Evolutionary conservation across 495 filamentous ascomycete species (phyloP).

Genomic region (Tuber magnatum): DNA sequence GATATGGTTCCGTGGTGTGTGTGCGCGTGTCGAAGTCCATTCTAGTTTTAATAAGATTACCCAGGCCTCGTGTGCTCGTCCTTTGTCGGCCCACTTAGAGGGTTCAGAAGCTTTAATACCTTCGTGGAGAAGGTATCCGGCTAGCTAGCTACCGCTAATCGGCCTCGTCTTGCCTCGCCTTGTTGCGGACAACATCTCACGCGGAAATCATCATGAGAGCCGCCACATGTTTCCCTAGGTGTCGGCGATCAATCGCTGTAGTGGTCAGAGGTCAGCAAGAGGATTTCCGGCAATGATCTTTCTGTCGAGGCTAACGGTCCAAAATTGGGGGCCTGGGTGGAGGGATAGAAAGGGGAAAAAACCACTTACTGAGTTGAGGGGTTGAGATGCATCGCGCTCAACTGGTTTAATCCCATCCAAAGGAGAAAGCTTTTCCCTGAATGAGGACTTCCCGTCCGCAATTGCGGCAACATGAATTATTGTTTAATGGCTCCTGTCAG

Average conservation of each 20-base stretch:
- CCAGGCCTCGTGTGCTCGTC: neutral
- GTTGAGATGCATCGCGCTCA: neutral
- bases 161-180: neutral
- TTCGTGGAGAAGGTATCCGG: neutral
- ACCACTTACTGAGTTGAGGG: neutral
- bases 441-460: neutral
- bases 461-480: conserved; percentile 1
- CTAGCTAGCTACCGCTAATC: neutral
- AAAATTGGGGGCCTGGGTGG: neutral
- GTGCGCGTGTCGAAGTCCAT: conserved; percentile 3
- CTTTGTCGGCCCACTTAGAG: neutral
- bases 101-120: neutral
- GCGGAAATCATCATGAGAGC: neutral
- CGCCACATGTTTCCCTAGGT: neutral
- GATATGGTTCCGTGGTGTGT: neutral
- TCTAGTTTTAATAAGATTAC: conserved; percentile 2
- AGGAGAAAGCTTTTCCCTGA: neutral
- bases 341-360: neutral
- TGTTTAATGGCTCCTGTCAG: neutral
- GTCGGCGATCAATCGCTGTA: neutral
- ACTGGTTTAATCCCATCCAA: neutral
- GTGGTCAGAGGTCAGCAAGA: neutral
- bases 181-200: neutral
- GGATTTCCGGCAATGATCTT: neutral
- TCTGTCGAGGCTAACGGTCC: neutral